These are phyloP conservation scores for Aethionema arabicum DNA, from an alignment of 345 rosid genomes.

Conservation along the genomic window DNA sequence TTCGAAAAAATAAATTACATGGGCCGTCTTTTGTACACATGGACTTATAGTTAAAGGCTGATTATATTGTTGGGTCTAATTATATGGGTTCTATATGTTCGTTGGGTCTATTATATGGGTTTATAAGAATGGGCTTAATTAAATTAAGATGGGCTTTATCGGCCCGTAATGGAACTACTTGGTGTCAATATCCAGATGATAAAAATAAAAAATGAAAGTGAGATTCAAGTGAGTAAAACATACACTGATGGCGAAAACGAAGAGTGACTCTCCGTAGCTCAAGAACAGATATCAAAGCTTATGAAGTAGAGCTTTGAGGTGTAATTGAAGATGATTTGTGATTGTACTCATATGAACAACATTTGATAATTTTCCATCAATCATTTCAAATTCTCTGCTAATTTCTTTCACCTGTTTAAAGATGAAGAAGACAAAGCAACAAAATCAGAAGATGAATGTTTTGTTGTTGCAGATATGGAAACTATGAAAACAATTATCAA, in stretches of 20 bases:
- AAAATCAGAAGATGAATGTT: neutral
- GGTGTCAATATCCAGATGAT: too few relatives aligned
- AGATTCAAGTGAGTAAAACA: neutral
- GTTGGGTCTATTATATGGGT: too few relatives aligned
- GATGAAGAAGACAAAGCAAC: neutral
- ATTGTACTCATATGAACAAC: conserved; percentile 59
- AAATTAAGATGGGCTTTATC: too few relatives aligned
- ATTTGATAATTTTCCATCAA: conserved; percentile 48
- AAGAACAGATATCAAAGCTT: conserved; percentile 32
- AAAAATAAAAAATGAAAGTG: neutral
- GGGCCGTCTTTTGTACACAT: too few relatives aligned
- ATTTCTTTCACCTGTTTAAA: conserved; percentile 53
- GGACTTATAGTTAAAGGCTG: too few relatives aligned
- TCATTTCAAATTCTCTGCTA: conserved; percentile 45
- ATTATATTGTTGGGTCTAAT: too few relatives aligned
- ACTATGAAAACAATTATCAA: neutral
- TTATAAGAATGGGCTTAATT: too few relatives aligned
- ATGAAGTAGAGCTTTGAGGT: conserved; percentile 51
- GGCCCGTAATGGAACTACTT: too few relatives aligned
- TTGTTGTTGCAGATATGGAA: neutral
- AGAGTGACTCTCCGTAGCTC: neutral
- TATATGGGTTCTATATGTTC: too few relatives aligned
- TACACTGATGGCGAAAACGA: neutral
- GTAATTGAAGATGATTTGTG: conserved; percentile 49
- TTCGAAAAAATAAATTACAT: too few relatives aligned